Conservation (phyloP, 345 rosid species). For the Adansonia digitata region DNA sequence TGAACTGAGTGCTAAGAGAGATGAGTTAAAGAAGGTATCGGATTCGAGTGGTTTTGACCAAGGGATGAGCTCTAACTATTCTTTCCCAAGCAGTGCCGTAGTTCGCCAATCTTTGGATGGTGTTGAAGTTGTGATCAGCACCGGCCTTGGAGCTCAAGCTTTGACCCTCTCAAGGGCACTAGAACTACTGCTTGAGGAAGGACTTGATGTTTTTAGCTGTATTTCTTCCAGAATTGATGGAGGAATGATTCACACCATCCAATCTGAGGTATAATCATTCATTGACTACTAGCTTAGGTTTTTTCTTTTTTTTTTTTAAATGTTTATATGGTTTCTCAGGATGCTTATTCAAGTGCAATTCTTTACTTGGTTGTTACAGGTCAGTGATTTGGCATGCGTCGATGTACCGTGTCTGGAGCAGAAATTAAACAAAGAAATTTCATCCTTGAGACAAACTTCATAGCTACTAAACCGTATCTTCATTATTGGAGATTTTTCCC, state of each 20-base stretch:
- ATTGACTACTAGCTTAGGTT: neutral
- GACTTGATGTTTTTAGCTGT: slow-evolving; percentile 33
- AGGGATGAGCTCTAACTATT: slow-evolving; percentile 2
- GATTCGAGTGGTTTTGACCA: slow-evolving; percentile 6
- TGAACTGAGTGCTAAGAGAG: slow-evolving; percentile 21
- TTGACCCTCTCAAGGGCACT: slow-evolving; percentile 39
- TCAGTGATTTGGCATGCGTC: slow-evolving; percentile 29
- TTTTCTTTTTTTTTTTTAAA: too few species aligned
- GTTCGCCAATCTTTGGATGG: slow-evolving; percentile 40
- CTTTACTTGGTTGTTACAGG: slow-evolving; percentile 31
- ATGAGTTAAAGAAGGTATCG: slow-evolving; percentile 24
- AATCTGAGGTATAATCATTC: slow-evolving; percentile 34
- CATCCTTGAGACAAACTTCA: slow-evolving; percentile 15
- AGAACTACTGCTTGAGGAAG: slow-evolving; percentile 31
- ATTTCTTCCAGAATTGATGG: slow-evolving; percentile 35
- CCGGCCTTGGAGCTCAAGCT: slow-evolving; percentile 23
- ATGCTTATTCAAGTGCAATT: neutral
- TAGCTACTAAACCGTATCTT: neutral
- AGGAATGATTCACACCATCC: slow-evolving; percentile 38
- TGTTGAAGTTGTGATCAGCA: slow-evolving; percentile 36
- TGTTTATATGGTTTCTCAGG: neutral
- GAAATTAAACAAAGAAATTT: slow-evolving; percentile 35
- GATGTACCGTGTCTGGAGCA: slow-evolving; percentile 38
- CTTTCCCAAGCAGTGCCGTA: slow-evolving; percentile 18
- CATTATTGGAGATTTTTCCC: neutral